Percentiles rank a stretch among this genome's conserved stretches.
Evolutionary conservation across 1,139 yeast species (phyloP).

Genomic region (Citeromyces hawaiiensis): DNA sequence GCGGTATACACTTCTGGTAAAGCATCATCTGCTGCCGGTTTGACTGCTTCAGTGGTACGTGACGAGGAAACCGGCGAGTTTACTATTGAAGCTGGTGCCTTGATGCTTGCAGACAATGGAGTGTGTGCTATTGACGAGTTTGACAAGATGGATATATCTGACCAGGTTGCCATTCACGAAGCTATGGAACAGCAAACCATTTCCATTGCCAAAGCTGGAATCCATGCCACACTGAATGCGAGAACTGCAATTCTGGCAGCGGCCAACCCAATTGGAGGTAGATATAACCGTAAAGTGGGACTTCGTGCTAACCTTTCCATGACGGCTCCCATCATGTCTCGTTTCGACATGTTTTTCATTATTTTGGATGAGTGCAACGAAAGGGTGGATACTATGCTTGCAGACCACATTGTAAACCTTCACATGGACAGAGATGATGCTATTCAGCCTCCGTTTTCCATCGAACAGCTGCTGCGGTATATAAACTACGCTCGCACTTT

Average conservation of each 20-base stretch:
- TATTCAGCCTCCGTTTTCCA: constrained; percentile 77
- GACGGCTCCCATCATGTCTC: constrained; percentile 99
- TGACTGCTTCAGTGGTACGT: constrained; percentile 94
- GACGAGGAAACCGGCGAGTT: constrained; percentile 98
- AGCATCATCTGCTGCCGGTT: constrained; percentile 97
- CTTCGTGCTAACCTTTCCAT: constrained; percentile 79
- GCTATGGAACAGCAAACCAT: too few relatives aligned
- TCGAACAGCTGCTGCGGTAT: constrained; percentile 80
- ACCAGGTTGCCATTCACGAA: constrained; percentile 98
- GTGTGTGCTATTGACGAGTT: constrained; percentile 98
- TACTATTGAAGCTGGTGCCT: constrained; percentile 97
- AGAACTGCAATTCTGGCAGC: constrained; percentile 94
- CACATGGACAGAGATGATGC: constrained; percentile 91
- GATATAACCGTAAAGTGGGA: constrained; percentile 80
- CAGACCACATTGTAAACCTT: constrained; percentile 83
- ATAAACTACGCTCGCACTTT: constrained; percentile 89
- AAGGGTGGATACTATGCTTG: constrained; percentile 76
- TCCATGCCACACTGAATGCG: constrained; percentile 93
- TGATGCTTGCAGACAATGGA: constrained; percentile 97
- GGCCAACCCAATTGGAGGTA: constrained; percentile 93
- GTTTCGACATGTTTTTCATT: constrained; percentile 92
- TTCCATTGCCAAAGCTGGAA: constrained; percentile 97
- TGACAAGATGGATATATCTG: constrained; percentile 92
- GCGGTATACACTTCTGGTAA: constrained; percentile 97
- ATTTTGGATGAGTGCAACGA: constrained; percentile 93